Conservation (phyloP, 1,139 yeast species). For the Saccharomyces hybrid region DNA sequence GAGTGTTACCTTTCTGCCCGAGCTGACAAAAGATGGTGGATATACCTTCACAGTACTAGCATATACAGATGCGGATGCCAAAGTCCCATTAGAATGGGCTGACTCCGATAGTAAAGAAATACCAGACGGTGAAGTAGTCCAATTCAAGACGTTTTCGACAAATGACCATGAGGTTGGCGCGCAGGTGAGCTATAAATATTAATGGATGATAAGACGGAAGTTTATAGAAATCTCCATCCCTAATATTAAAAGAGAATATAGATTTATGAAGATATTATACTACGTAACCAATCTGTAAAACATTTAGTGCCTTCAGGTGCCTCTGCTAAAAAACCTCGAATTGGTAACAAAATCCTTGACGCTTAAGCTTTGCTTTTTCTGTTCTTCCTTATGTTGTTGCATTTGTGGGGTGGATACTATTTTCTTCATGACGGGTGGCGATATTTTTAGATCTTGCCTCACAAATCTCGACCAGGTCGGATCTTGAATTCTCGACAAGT, state of each 20-base stretch:
- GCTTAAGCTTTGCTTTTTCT: slow-evolving; percentile 9
- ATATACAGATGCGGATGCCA: slow-evolving; percentile 66
- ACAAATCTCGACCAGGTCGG: slow-evolving; percentile 26
- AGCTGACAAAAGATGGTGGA: slow-evolving; percentile 50
- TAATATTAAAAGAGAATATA: background rate
- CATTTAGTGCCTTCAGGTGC: slow-evolving; percentile 3
- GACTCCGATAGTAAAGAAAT: slow-evolving; percentile 65
- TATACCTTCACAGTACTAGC: slow-evolving; percentile 85
- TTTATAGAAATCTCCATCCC: background rate
- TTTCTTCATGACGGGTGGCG: slow-evolving; percentile 6
- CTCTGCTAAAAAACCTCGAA: slow-evolving; percentile 18
- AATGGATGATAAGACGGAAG: background rate
- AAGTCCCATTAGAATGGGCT: slow-evolving; percentile 79
- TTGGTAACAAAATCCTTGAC: slow-evolving; percentile 18
- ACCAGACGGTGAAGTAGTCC: slow-evolving; percentile 52
- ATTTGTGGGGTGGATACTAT: background rate
- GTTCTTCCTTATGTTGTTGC: slow-evolving; percentile 8
- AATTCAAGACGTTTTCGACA: slow-evolving; percentile 64
- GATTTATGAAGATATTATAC: background rate
- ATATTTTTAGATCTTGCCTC: slow-evolving; percentile 18
- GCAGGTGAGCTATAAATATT: slow-evolving; percentile 51
- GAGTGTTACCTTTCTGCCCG: slow-evolving; percentile 78
- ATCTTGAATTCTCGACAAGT: slow-evolving; percentile 21
- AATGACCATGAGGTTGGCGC: slow-evolving; percentile 68
- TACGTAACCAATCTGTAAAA: background rate